phyloP scores from a whole-genome alignment of 441 rosid species.

The Theobroma grandiflorum region DNA sequence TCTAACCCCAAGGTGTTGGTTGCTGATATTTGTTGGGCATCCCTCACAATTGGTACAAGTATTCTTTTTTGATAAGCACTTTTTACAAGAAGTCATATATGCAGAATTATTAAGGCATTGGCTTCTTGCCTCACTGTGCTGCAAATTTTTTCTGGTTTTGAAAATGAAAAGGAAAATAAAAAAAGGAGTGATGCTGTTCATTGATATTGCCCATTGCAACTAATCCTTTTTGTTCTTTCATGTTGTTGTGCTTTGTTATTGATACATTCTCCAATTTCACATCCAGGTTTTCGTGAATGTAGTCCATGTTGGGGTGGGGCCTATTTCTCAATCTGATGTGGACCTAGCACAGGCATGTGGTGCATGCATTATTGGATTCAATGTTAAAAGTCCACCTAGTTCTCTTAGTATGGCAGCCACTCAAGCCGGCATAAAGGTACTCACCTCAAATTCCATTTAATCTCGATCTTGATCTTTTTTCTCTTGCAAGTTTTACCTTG shows the following conservation, averaged over 20 bases:
- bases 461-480: neutral
- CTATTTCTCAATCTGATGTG: slow-evolving; percentile 86
- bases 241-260: slow-evolving; percentile 15
- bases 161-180: neutral
- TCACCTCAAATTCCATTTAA: neutral
- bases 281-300: slow-evolving; percentile 84
- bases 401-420: slow-evolving; percentile 55
- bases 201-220: slow-evolving; percentile 9
- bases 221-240: neutral
- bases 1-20: neutral
- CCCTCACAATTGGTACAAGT: neutral
- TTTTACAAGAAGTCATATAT: neutral
- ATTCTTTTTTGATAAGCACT: neutral
- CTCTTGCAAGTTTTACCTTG: neutral
- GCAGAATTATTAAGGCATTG: neutral
- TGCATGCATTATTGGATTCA: slow-evolving; percentile 84
- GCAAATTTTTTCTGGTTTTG: neutral
- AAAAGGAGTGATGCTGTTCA: neutral
- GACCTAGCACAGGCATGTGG: slow-evolving; percentile 89
- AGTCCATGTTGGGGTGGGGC: slow-evolving; percentile 88
- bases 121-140: neutral
- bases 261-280: slow-evolving; percentile 23
- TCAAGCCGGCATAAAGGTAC: slow-evolving; percentile 71
- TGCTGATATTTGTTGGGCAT: neutral
- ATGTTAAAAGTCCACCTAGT: slow-evolving; percentile 63